Evolutionary conservation across 192 early-diverging fungal species (phyloP).

Genomic region (Coemansia sp.): DNA sequence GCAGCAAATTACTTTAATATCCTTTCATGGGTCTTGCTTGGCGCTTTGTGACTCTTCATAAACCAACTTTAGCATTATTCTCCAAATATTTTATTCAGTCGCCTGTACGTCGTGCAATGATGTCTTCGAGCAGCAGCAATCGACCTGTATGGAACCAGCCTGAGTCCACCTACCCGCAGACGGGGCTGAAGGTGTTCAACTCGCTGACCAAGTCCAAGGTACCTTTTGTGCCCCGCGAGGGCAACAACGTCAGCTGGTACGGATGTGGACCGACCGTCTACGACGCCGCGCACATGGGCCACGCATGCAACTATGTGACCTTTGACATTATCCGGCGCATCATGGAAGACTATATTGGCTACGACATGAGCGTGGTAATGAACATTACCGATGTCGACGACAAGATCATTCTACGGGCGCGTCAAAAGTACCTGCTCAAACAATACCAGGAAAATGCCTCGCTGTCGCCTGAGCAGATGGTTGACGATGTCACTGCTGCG

Average conservation of each 20-base stretch:
- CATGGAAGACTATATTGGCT: constrained; percentile 92
- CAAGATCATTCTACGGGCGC: constrained; percentile 91
- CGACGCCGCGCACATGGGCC: constrained; percentile 92
- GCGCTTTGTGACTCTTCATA: not conserved
- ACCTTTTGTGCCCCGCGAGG: constrained; percentile 81
- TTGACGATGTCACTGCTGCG: constrained; percentile 61
- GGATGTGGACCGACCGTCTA: constrained; percentile 99
- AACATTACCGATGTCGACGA: constrained; percentile 99
- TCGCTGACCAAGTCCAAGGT: constrained; percentile 87
- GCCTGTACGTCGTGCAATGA: constrained; percentile 18
- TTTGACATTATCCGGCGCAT: constrained; percentile 93
- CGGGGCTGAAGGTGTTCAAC: constrained; percentile 64
- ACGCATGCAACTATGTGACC: constrained; percentile 90
- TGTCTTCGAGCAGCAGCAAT: constrained; percentile 39
- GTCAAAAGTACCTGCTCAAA: constrained; percentile 78
- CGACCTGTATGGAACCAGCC: constrained; percentile 45
- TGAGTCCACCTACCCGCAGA: constrained; percentile 36
- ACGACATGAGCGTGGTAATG: constrained; percentile 91
- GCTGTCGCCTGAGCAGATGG: constrained; percentile 53
- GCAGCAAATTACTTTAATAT: no score
- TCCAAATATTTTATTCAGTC: constrained; percentile 1
- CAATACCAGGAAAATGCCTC: constrained; percentile 52
- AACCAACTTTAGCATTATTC: not conserved
- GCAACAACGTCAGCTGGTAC: constrained; percentile 91
- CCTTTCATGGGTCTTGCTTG: not conserved